Conservation (phyloP, 148 eudicot species). For the Chenopodium formosanum region DNA sequence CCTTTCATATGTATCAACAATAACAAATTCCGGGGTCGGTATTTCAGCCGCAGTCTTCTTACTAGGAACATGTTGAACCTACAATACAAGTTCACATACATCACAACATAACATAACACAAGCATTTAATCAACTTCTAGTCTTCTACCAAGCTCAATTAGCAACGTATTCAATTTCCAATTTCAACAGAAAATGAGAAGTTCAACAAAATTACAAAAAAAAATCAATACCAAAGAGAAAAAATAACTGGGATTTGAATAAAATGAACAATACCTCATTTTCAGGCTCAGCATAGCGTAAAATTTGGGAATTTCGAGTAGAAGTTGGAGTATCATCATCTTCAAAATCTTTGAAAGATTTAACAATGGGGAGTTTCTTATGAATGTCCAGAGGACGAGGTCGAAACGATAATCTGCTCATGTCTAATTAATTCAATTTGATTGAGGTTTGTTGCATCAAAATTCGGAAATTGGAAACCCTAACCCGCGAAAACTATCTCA, state of each 20-base stretch:
- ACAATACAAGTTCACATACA: conserved; percentile 9
- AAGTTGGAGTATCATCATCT: conserved; percentile 80
- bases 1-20: conserved; percentile 93
- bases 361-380: conserved; percentile 91
- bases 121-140: background rate
- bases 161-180: background rate
- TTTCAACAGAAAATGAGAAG: background rate
- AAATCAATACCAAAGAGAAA: background rate
- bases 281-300: conserved; percentile 75
- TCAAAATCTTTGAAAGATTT: conserved; percentile 90
- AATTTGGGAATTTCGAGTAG: conserved; percentile 76
- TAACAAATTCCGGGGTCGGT: conserved; percentile 78
- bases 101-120: background rate
- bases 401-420: conserved; percentile 90
- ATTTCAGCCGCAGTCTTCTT: conserved; percentile 82
- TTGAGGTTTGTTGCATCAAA: background rate
- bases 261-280: conserved; percentile 54
- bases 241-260: background rate
- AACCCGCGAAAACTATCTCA: background rate
- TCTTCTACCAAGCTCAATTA: background rate
- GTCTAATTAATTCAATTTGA: conserved; percentile 23
- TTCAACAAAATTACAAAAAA: background rate
- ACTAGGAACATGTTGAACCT: conserved; percentile 66
- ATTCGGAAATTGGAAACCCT: conserved; percentile 2
- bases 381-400: conserved; percentile 95